Conservation (phyloP, 2,329 filamentous ascomycete genomes). For the Myriosclerotinia curreyana region DNA sequence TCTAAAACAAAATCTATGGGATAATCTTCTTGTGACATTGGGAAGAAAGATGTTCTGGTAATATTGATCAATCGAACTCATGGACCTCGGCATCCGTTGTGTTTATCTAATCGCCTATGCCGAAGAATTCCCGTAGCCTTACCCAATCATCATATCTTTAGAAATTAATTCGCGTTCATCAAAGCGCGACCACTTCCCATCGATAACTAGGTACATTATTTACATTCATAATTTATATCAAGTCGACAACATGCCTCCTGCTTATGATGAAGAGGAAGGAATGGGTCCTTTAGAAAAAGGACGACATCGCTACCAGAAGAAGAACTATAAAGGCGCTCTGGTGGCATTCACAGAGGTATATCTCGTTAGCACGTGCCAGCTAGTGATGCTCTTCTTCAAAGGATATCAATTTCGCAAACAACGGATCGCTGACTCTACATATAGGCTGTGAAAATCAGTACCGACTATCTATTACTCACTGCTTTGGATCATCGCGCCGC, state of each 20-base stretch:
- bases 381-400: neutral
- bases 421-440: conserved; percentile 14
- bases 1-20: conserved; percentile 36
- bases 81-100: conserved; percentile 13
- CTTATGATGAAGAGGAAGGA: conserved; percentile 28
- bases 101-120: neutral
- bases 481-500: conserved; percentile 40
- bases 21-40: conserved; percentile 38
- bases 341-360: conserved; percentile 35
- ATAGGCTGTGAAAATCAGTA: conserved; percentile 34
- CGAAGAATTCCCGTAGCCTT: neutral
- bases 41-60: conserved; percentile 5
- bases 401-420: neutral
- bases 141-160: neutral
- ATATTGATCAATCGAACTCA: neutral
- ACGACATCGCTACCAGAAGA: conserved; percentile 34
- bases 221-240: neutral
- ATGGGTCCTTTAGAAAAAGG: conserved; percentile 35
- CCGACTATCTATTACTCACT: conserved; percentile 33
- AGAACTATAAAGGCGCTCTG: conserved; percentile 35
- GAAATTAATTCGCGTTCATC: neutral
- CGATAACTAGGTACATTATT: neutral
- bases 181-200: conserved; percentile 1
- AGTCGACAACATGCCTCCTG: conserved; percentile 3
- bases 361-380: conserved; percentile 1